Percentiles rank a stretch among this genome's conserved stretches.
These are phyloP conservation scores for Fusarium equiseti DNA, from an alignment of 2,329 filamentous ascomycete species.

Conservation along the genomic window DNA sequence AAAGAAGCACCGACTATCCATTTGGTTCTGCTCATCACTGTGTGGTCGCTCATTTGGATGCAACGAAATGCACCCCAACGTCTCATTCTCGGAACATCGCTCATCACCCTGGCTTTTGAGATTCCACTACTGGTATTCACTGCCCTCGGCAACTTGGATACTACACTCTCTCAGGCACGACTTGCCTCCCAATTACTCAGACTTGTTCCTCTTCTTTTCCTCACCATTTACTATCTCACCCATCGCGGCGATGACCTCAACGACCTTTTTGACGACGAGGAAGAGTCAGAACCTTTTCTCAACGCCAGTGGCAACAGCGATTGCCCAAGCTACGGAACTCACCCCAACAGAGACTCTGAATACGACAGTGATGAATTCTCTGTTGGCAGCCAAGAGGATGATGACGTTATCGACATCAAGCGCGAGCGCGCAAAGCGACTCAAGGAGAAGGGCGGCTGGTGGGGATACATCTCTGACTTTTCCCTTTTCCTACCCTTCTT, in stretches of 20 bases:
- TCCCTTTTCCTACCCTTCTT: conserved; percentile 50
- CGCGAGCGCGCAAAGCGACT: conserved; percentile 46
- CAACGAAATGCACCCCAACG: neutral
- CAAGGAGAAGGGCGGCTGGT: conserved; percentile 49
- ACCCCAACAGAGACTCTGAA: neutral
- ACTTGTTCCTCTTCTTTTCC: conserved; percentile 12
- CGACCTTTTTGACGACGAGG: neutral
- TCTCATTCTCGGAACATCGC: conserved; percentile 6
- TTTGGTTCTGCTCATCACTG: neutral
- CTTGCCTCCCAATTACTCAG: conserved; percentile 15
- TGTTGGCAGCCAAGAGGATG: conserved; percentile 37
- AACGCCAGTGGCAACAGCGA: neutral
- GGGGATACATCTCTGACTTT: conserved; percentile 50
- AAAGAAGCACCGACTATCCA: conserved; percentile 21
- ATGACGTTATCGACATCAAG: conserved; percentile 45
- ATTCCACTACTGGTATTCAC: conserved; percentile 14
- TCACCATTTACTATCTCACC: neutral
- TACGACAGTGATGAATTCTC: conserved; percentile 1
- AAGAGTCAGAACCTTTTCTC: conserved; percentile 36
- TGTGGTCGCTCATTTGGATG: conserved; percentile 4
- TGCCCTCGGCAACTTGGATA: neutral
- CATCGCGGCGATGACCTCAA: neutral
- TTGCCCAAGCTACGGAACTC: conserved; percentile 30
- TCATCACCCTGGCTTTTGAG: conserved; percentile 26
- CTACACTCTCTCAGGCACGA: neutral